phyloP scores from a whole-genome alignment of 2,329 filamentous ascomycete genomes.

The Colletotrichum sansevieriae region DNA sequence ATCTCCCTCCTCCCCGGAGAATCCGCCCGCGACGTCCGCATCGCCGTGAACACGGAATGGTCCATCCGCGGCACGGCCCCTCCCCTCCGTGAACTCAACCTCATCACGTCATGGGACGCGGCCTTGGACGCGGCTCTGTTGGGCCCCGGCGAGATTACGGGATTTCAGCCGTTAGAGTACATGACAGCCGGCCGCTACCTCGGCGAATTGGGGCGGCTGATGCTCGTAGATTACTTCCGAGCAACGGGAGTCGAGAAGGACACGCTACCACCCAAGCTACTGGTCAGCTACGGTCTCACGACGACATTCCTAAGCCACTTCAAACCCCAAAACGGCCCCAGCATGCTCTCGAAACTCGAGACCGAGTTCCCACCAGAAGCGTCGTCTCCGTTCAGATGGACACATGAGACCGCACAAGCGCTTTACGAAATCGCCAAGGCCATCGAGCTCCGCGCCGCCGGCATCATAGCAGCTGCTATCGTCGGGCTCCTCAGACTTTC shows the following conservation, averaged over 20 bases:
- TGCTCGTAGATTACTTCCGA: conserved; percentile 75
- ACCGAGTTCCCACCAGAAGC: conserved; percentile 63
- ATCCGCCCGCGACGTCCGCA: conserved; percentile 66
- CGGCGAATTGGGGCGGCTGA: conserved; percentile 80
- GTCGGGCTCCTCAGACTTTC: conserved; percentile 78
- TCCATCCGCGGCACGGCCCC: conserved; percentile 81
- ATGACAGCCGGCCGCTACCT: conserved; percentile 86
- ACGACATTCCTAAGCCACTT: conserved; percentile 81
- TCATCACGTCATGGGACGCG: conserved; percentile 80
- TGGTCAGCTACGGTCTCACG: conserved; percentile 72
- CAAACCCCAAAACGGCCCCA: conserved; percentile 51
- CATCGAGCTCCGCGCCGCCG: conserved; percentile 79
- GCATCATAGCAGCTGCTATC: conserved; percentile 79
- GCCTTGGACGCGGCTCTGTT: conserved; percentile 76
- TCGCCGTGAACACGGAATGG: conserved; percentile 88
- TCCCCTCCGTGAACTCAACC: conserved; percentile 71
- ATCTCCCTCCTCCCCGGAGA: conserved; percentile 63
- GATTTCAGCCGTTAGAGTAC: conserved; percentile 87
- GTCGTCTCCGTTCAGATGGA: conserved; percentile 71
- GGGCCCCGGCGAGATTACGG: conserved; percentile 74
- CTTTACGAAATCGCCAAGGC: conserved; percentile 77
- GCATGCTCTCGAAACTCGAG: conserved; percentile 62
- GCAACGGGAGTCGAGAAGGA: conserved; percentile 55
- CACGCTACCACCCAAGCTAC: conserved; percentile 67
- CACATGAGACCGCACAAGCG: conserved; percentile 66